These are phyloP conservation scores for Botrytis hyacinthi DNA, from an alignment of 2,329 filamentous ascomycete species.

Conservation along the genomic window DNA sequence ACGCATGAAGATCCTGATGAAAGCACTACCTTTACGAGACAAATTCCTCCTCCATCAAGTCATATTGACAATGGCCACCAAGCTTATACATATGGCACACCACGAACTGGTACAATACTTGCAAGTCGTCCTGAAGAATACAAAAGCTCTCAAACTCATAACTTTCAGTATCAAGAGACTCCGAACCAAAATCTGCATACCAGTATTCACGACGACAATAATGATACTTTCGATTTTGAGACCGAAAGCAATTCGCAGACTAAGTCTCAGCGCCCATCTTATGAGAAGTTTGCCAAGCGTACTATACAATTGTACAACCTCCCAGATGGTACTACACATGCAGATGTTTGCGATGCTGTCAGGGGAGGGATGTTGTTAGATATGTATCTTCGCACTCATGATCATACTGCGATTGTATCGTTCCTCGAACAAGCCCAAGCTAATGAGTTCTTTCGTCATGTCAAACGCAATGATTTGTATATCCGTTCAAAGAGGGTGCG, in stretches of 20 bases:
- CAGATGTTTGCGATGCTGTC: conserved; percentile 62
- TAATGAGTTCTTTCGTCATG: conserved; percentile 62
- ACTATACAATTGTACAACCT: conserved; percentile 64
- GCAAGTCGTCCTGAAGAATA: conserved; percentile 21
- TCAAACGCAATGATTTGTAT: conserved; percentile 64
- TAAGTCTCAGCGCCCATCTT: conserved; percentile 28
- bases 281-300: conserved; percentile 43
- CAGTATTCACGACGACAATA: conserved; percentile 29
- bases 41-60: conserved; percentile 23
- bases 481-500: conserved; percentile 66
- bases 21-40: conserved; percentile 24
- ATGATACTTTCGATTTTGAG: conserved; percentile 29
- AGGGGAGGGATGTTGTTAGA: conserved; percentile 71
- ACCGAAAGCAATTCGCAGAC: conserved; percentile 29
- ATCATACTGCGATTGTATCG: conserved; percentile 63
- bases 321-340: conserved; percentile 59
- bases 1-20: conserved; percentile 21
- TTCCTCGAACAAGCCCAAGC: conserved; percentile 66
- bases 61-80: conserved; percentile 26
- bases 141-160: conserved; percentile 27
- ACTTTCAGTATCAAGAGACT: conserved; percentile 23
- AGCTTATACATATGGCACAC: conserved; percentile 31
- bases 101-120: conserved; percentile 26
- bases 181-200: conserved; percentile 21
- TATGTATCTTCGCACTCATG: conserved; percentile 58